A percentile compares a stretch with the other conserved stretches of the same genome.
Conservation (phyloP, 2,329 filamentous ascomycete genomes). For the Didymella pinodella region DNA sequence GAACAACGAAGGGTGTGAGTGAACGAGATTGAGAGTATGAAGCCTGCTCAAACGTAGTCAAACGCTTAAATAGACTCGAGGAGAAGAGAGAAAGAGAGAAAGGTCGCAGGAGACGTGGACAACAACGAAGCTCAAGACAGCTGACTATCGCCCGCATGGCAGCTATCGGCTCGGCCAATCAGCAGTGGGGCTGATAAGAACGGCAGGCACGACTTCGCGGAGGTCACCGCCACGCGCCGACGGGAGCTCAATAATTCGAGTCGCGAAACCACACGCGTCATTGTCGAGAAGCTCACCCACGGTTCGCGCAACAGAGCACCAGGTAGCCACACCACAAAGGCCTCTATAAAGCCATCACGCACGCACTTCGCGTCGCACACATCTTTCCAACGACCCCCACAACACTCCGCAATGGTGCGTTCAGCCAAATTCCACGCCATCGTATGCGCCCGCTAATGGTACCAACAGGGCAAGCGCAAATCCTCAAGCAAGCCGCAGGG, state of each 20-base stretch:
- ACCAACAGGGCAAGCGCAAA: constrained; percentile 82
- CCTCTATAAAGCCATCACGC: background rate
- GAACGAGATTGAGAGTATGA: constrained; percentile 1
- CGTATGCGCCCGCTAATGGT: constrained; percentile 35
- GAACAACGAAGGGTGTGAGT: background rate
- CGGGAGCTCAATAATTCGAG: constrained; percentile 14
- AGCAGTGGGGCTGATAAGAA: constrained; percentile 43
- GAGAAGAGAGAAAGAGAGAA: constrained; percentile 18
- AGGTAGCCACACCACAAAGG: background rate
- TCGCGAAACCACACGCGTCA: constrained; percentile 22
- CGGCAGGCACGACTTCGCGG: constrained; percentile 36
- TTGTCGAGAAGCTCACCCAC: constrained; percentile 15
- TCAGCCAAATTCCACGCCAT: constrained; percentile 1
- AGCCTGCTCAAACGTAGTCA: constrained; percentile 17
- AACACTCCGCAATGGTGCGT: constrained; percentile 14
- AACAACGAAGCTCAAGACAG: constrained; percentile 23
- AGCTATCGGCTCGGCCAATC: constrained; percentile 28
- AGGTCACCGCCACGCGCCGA: constrained; percentile 19
- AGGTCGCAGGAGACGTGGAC: constrained; percentile 17
- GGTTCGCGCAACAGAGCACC: constrained; percentile 1
- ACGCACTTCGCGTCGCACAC: background rate
- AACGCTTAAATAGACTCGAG: constrained; percentile 20
- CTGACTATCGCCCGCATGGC: constrained; percentile 27
- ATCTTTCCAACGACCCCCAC: constrained; percentile 3
- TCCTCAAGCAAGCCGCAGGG: constrained; percentile 80